Evolutionary conservation across 139 green algal species (phyloP), one percentile per base, ranked within the genome.

Genomic region (Asterochloris erici): DNA sequence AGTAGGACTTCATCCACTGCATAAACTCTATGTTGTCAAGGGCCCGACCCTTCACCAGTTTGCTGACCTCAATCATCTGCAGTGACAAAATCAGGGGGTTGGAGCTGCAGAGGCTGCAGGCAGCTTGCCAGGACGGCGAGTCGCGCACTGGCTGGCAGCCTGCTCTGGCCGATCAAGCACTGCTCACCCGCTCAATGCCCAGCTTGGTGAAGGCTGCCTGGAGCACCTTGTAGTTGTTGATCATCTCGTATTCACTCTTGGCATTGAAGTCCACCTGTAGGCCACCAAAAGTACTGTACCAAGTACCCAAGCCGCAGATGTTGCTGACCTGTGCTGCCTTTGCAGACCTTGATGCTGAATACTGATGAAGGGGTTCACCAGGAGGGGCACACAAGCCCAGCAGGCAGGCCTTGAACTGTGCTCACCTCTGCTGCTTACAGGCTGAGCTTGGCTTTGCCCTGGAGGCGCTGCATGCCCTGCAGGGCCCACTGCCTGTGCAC

Each of bases 21-120:
- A 98, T 95, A 87, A 98, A 98, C 90, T 98, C 96, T 14, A 96
- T 95, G 90, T 98, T 99, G 93, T 99, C 96, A 74, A 98, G 89
- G 27, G 95, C 92, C 82, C 93, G 88, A n/a, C 84, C 95, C 87
- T 98, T 98, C 82, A 96, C 90, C 66, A 99, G 90, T 77, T 95
- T 95, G 69, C 89, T 89, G 10, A 98, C 95, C 80, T 98, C 92
- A 75, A 98, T 93, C 69, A 91, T 91, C 94, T 98, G 91, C 85
- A 83, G 15, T 17, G 11, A 74, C 29, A 21, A 80, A 2, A 54
- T 6, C 38, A 6, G 38, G 38, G 38, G 38, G 4, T 54, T 54
- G 38, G 38, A 54, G 38, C 38, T 54, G 38, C 38, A 54, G 4
- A 54, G 38, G 38, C 4, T 6, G 6, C 38, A 54, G 38, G 38